Base-by-base conservation (phyloP, 345 rosid genomes). In the Eutrema japonicum region DNA sequence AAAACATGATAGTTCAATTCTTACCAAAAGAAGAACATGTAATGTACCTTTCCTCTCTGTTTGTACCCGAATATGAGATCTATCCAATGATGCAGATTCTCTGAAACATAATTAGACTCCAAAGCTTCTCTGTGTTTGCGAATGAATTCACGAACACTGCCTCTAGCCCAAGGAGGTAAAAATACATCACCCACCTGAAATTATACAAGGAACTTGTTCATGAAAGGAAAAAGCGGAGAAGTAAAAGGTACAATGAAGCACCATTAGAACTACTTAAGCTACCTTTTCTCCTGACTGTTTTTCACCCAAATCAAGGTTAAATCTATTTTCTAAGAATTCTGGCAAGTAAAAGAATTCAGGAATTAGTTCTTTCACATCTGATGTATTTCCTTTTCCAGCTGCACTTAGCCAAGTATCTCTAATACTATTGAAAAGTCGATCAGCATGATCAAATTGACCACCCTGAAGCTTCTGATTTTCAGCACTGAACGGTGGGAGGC, bases 391-490 rank as follows among this genome's bases (percentile, higher is more conserved):
- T 71, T 84, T 87, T 76, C 98, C 98, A 46, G 98, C 85, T 69
- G 97, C 98, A 84, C 98, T 93, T 40, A 69, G 77, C 98, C 98
- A 93, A 66, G 98, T 93, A 52, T 91, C 98, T 86, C 79, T 79
- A 68, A 93, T 70, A 71, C 91, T 81, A 78, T 82, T 89, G 71
- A 93, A 93, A 63, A 93, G 96, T 68, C 98, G 89, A 85, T 93
- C 98, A 73, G 97, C 97, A 78, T 93, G 98, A 81, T 91, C 98
- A 49, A 93, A 93, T 69, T 93, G 93, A 47, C 97, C 98, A 40
- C 97, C 98, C 72, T 93, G 98, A 58, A 93, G 88, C 88, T 93
- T 93, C 83, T 91, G 96, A 76, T 93, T 93, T 82, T 93, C 98
- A 33, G 76, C 76, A 79, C 98, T 93, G 78, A 93, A 93, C 61